These are phyloP conservation scores for Gossypium turneri DNA, from an alignment of 345 rosid species.

Conservation along the genomic window DNA sequence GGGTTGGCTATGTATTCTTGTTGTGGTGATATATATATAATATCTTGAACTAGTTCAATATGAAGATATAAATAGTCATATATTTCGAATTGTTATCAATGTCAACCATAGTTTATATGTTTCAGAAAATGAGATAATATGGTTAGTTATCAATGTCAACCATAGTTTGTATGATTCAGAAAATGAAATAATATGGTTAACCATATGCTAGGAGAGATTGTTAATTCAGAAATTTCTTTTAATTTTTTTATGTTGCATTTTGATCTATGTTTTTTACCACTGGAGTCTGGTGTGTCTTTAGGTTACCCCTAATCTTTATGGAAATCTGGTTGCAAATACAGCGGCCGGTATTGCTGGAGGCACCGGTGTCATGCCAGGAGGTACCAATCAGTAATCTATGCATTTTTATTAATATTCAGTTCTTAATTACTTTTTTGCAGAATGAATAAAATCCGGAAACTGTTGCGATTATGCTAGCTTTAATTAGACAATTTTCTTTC, in stretches of 20 bases:
- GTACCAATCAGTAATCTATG: background rate
- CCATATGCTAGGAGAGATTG: background rate
- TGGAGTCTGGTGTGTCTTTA: background rate
- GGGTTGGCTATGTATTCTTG: too few relatives aligned
- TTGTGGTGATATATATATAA: constrained; percentile 6
- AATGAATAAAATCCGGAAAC: background rate
- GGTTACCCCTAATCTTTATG: constrained; percentile 7
- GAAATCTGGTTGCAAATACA: constrained; percentile 4
- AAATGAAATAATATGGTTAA: background rate
- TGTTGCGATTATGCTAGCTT: background rate
- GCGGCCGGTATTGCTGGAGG: constrained; percentile 68
- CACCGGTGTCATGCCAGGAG: constrained; percentile 34
- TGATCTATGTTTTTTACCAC: background rate
- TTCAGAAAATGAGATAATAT: background rate
- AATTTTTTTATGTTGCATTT: background rate
- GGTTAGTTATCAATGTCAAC: background rate
- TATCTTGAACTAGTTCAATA: background rate
- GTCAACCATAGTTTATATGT: background rate
- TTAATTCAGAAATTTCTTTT: background rate
- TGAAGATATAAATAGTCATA: background rate
- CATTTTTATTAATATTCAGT: background rate
- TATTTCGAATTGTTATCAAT: background rate
- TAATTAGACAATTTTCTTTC: background rate
- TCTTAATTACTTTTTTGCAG: background rate
- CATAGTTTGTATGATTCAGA: background rate